Percentiles rank a stretch among this genome's conserved stretches.
These are phyloP conservation scores for Sarcodon aspratus DNA, from an alignment of 768 basidiomycete genomes.

Conservation along the genomic window DNA sequence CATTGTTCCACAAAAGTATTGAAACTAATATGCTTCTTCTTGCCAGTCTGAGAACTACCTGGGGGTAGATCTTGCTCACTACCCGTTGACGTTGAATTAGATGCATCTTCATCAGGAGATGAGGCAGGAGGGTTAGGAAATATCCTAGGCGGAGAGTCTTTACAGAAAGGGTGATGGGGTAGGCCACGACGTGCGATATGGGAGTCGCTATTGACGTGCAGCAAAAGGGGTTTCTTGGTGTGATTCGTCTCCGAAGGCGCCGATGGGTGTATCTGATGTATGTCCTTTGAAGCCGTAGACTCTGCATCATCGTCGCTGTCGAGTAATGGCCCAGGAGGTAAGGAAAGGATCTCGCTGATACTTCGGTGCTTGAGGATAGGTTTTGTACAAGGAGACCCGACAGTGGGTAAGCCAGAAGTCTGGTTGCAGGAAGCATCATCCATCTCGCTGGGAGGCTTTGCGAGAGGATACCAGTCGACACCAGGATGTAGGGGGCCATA, in stretches of 20 bases:
- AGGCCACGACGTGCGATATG: conserved; percentile 37
- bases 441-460: conserved; percentile 35
- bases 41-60: conserved; percentile 19
- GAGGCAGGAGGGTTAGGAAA: conserved; percentile 20
- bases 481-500: conserved; percentile 96
- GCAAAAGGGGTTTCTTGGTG: conserved; percentile 43
- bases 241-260: neutral
- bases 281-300: neutral
- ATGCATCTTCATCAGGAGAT: conserved; percentile 10
- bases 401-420: conserved; percentile 7
- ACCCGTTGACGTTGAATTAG: conserved; percentile 10
- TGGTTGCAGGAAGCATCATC: conserved; percentile 11
- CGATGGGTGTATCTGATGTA: neutral
- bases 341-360: conserved; percentile 70
- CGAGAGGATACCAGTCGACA: conserved; percentile 69
- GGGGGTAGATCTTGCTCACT: conserved; percentile 20
- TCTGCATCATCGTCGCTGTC: conserved; percentile 4
- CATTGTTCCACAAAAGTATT: conserved; percentile 97
- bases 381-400: conserved; percentile 31
- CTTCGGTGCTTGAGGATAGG: conserved; percentile 96
- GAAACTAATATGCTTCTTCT: conserved; percentile 90
- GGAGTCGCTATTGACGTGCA: conserved; percentile 85
- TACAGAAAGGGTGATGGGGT: conserved; percentile 39
- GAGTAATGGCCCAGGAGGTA: conserved; percentile 15
- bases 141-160: conserved; percentile 60